Conservation (phyloP, 2,329 filamentous ascomycete genomes). For the Lasiodiplodia gonubiensis region DNA sequence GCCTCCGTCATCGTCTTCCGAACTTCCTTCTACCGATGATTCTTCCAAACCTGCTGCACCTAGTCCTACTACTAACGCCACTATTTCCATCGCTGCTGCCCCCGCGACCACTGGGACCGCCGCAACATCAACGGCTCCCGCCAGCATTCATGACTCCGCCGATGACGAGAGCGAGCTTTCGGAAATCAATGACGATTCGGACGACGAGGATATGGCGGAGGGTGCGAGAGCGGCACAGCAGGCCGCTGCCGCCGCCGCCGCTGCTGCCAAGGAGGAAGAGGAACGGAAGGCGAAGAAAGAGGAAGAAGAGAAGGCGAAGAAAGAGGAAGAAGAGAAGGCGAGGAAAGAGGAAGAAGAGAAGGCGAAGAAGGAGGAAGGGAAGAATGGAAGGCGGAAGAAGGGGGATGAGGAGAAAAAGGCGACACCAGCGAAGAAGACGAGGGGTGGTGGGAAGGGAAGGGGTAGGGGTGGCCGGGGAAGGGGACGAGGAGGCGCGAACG, state of each 20-base stretch:
- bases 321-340: constrained; percentile 31
- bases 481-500: not conserved
- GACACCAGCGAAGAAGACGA: constrained; percentile 3
- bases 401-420: not conserved
- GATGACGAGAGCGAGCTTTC: constrained; percentile 63
- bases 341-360: not conserved
- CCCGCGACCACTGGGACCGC: not conserved
- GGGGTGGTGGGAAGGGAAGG: not conserved
- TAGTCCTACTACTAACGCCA: not conserved
- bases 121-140: not conserved
- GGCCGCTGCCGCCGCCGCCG: not conserved
- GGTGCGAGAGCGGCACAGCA: constrained; percentile 9
- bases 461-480: not conserved
- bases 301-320: constrained; percentile 12
- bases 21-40: not conserved
- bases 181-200: constrained; percentile 53
- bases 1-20: not conserved
- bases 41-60: not conserved
- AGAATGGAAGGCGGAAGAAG: not conserved
- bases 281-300: not conserved
- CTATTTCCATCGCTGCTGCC: not conserved
- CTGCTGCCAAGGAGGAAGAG: not conserved
- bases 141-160: constrained; percentile 58
- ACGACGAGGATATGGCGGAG: constrained; percentile 31
- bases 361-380: not conserved